Percentiles rank a stretch among this genome's conserved stretches.
phyloP scores from a whole-genome alignment of 345 rosid species.

The Eucalyptus melliodora region DNA sequence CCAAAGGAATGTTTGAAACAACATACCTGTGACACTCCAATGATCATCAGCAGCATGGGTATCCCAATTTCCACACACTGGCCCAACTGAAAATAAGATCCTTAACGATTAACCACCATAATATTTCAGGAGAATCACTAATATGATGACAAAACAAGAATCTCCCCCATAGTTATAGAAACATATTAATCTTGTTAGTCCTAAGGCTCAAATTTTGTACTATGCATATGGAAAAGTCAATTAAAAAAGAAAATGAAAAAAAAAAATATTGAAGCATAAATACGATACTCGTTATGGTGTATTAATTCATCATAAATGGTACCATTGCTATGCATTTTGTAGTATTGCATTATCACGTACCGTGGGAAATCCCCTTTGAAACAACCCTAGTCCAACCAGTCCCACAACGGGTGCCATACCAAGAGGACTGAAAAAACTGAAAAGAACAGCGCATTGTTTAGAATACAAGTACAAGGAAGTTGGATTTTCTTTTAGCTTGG shows the following conservation, averaged over 20 bases:
- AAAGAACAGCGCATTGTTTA: not conserved
- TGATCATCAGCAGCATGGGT: constrained; percentile 79
- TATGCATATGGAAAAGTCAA: not conserved
- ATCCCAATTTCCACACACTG: constrained; percentile 90
- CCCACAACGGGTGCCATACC: constrained; percentile 89
- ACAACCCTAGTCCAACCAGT: constrained; percentile 88
- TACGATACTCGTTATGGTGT: not conserved
- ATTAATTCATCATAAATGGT: not conserved
- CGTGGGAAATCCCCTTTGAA: constrained; percentile 82
- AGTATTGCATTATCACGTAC: constrained; percentile 14
- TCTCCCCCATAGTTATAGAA: not conserved
- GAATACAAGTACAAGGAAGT: not conserved
- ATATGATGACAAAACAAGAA: not conserved
- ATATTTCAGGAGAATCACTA: not conserved
- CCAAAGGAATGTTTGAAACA: not conserved
- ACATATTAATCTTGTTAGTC: not conserved
- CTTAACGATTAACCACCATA: not conserved
- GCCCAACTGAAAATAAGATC: constrained; percentile 47
- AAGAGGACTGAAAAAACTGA: constrained; percentile 83
- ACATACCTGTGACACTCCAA: constrained; percentile 65
- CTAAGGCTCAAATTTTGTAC: not conserved
- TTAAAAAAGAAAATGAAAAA: not conserved
- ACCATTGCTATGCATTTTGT: not conserved
- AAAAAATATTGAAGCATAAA: not conserved
- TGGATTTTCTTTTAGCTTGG: not conserved